Percentiles rank a stretch among this genome's conserved stretches.
Conservation (phyloP, 139 green algal species). For the Bryopsis sp. region DNA sequence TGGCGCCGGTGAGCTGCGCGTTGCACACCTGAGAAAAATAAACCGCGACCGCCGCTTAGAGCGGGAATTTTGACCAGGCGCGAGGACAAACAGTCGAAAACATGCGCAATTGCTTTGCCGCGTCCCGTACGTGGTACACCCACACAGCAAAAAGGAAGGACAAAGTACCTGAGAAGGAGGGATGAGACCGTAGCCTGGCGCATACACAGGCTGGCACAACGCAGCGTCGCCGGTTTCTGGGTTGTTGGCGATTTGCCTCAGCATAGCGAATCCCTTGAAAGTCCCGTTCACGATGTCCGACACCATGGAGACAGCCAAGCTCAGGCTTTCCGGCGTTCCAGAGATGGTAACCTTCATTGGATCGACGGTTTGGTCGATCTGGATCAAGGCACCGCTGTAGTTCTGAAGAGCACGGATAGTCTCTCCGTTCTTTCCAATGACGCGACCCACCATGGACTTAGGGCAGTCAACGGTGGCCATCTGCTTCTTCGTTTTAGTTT, state of each 20-base stretch:
- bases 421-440: constrained; percentile 87
- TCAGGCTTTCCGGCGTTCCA: constrained; percentile 36
- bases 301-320: constrained; percentile 36
- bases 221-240: background rate
- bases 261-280: constrained; percentile 58
- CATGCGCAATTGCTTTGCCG: no score
- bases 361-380: constrained; percentile 37
- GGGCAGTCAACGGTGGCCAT: constrained; percentile 47
- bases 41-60: no score
- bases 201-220: constrained; percentile 27
- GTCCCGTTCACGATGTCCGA: constrained; percentile 52
- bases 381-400: constrained; percentile 68
- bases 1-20: no score
- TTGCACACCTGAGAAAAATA: no score
- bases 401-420: constrained; percentile 84
- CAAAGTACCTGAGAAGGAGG: constrained; percentile 40
- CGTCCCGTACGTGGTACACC: no score
- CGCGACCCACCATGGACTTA: constrained; percentile 77
- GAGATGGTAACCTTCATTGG: constrained; percentile 41
- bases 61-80: no score
- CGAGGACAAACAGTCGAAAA: no score
- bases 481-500: constrained; percentile 16
- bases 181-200: constrained; percentile 51
- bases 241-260: constrained; percentile 37
- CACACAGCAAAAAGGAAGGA: background rate